Evolutionary conservation across 345 rosid species (phyloP), one percentile per base, ranked within the genome.

Genomic region (Citrus medica): DNA sequence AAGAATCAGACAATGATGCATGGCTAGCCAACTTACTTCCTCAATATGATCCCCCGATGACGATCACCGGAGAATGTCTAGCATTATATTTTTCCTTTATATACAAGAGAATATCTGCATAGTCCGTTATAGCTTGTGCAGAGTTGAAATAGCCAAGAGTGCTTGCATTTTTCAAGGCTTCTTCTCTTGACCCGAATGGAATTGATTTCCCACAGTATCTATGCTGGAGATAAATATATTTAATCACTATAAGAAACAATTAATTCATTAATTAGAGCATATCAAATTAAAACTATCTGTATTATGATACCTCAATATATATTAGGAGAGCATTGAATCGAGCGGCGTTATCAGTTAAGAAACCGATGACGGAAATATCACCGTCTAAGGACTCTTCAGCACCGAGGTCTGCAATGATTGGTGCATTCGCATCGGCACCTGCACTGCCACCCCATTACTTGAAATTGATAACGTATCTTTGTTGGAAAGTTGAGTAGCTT

Each of bases 401-500:
- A 17, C 94, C 91, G n/a, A 87, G 80, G 72, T 70, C 89, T 10
- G 74, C 91, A 42, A 86, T 83, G 61, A 88, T 89, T 0, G 94
- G 91, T 1, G 94, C 77, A 5, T 74, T 82, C 24, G 82, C 21
- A 61, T 79, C 85, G 7, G 87, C 78, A 2, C 16, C 16, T 0
- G 16, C 51, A 10, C 51, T 16, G 12, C 94, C 92, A 9, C 78
- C 86, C 92, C 91, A 91, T 22, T 83, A 9, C 72, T 81, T 88
- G 69, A 82, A 84, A 77, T 86, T 82, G 3, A 89, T 79, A 0
- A 81, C 68, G 6, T 85, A 89, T 83, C 86, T 85, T 64, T 91
- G 91, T 81, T 68, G 83, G 28, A 28, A 28, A 28, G 30, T 28
- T 28, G 82, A 76, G 78, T 85, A 89, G 76, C 94, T 89, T 56